Evolutionary conservation across 331 rosid genomes (phyloP), one percentile per base, ranked within the genome.

Genomic region (Phaseolus coccineus): DNA sequence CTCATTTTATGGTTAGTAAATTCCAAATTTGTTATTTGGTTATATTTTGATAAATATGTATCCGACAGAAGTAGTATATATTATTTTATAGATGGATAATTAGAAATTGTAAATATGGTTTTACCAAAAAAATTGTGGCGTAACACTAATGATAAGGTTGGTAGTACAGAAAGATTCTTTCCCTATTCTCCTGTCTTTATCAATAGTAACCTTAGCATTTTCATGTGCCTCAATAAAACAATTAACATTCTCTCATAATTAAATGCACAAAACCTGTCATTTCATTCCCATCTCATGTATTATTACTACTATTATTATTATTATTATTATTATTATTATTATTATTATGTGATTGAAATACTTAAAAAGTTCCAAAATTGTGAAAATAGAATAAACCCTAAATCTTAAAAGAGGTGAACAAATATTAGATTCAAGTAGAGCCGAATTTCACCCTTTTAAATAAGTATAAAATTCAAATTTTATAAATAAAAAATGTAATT

Each of bases 131-230:
- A 9, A 42, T 42, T 75, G 3, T 76, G 3, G 48, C 55, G 9
- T 44, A 52, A 63, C 56, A 56, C 48, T 22, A 71, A 77, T 68
- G 77, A 77, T 66, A 80, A 37, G 73, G 64, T 76, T 11, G 77
- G 70, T 24, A 13, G 77, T 73, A 73, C 76, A 74, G 5, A 59
- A 77, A 77, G 73, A 77, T 77, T 68, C 85, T 69, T 62, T 75
- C 4, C 37, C 71, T 24, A 44, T 71, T 66, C 74, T 66, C 67
- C 62, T 52, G 84, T 85, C 78, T 73, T 74, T 61, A 65, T 81
- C 72, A 55, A 39, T 28, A 42, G 55, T 77, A 78, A 19, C 77
- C 51, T 44, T 57, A 70, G 77, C 71, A 84, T 63, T 70, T 76
- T 72, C 80, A 73, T 73, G 44, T 52, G 74, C 50, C 35, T 52